These are phyloP conservation scores for Mycosphaerella arachidis DNA, from an alignment of 2,329 filamentous ascomycete genomes.

Conservation along the genomic window DNA sequence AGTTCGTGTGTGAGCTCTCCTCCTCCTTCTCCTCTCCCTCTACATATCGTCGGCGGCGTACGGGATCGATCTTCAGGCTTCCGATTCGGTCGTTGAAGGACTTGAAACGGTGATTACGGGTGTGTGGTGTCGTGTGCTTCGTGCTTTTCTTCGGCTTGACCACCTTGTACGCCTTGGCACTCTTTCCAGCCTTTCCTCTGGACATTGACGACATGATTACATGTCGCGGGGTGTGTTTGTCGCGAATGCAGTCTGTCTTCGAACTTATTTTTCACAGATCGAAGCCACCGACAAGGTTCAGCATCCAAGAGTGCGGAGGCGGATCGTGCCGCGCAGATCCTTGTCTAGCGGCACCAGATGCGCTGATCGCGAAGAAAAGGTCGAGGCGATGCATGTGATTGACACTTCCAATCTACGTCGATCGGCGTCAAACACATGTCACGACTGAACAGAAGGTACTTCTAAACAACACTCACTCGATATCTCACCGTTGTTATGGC, in stretches of 20 bases:
- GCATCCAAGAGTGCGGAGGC: neutral
- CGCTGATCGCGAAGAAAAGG: neutral
- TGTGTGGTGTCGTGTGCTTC: slow-evolving; percentile 63
- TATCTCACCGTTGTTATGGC: slow-evolving; percentile 1
- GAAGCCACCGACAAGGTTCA: neutral
- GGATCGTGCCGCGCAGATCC: slow-evolving; percentile 6
- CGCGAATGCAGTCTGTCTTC: neutral
- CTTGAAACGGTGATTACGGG: slow-evolving; percentile 84
- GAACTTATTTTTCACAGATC: neutral
- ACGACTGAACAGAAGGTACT: neutral
- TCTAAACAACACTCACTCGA: neutral
- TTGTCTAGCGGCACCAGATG: neutral
- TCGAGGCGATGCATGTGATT: neutral
- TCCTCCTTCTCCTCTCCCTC: slow-evolving; percentile 69
- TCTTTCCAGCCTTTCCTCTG: slow-evolving; percentile 33
- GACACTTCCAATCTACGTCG: neutral
- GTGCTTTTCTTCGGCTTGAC: slow-evolving; percentile 58
- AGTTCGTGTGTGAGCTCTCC: slow-evolving; percentile 78
- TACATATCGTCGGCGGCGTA: slow-evolving; percentile 69
- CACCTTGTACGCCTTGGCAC: slow-evolving; percentile 30
- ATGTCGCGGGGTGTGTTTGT: slow-evolving; percentile 5
- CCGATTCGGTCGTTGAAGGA: slow-evolving; percentile 85
- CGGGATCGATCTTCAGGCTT: slow-evolving; percentile 87
- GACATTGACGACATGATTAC: slow-evolving; percentile 43
- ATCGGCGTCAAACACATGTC: neutral